Base-by-base conservation (phyloP, 108 stramenopile species). In the Skeletonema costatum region DNA sequence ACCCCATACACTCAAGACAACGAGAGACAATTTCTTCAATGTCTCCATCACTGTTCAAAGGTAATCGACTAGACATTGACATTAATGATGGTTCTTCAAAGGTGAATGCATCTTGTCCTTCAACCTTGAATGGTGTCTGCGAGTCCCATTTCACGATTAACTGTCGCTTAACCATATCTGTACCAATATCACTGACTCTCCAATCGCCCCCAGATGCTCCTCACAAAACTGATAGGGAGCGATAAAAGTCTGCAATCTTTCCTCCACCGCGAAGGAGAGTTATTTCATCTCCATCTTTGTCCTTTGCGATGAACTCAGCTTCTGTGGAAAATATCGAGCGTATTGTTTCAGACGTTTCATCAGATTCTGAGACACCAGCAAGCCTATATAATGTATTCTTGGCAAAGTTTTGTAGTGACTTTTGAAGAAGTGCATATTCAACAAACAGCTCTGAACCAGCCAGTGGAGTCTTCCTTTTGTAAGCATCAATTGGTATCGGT, bases 221-320 rank as follows among this genome's bases (percentile, higher is more conserved):
- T 64, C 73, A 44, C 12, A 81, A 70, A 0, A 81, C 42, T 50
- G 73, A 42, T 33, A 81, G 60, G 3, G 73, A 73, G 56, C 80
- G 46, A 48, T 74, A 81, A 9, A 81, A 53, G 64, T 81, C 80
- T 29, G 80, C 80, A 19, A 81, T 48, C 30, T 73, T 80, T 46
- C 73, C 80, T 56, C 68, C 73, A 32, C 80, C 80, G 17, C 73
- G 73, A 9, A 81, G 72, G 38, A 81, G 73, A 31, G 53, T 68
- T 32, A 61, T 68, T 16, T 53, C 32, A 21, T 60, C 60, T 46
- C 44, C 39, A 29, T 51, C 50, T n/a, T 42, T 53, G 51, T 68
- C 65, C 36, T 14, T 4, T 35, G 13, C 25, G 10, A 14, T 29
- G 32, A 81, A 68, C 36, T 70, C 36, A 30, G 33, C 80, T 64